Percentiles rank a stretch among this genome's conserved stretches.
Conservation (phyloP, 2,329 filamentous ascomycete genomes). For the Hypoxylon sp. region DNA sequence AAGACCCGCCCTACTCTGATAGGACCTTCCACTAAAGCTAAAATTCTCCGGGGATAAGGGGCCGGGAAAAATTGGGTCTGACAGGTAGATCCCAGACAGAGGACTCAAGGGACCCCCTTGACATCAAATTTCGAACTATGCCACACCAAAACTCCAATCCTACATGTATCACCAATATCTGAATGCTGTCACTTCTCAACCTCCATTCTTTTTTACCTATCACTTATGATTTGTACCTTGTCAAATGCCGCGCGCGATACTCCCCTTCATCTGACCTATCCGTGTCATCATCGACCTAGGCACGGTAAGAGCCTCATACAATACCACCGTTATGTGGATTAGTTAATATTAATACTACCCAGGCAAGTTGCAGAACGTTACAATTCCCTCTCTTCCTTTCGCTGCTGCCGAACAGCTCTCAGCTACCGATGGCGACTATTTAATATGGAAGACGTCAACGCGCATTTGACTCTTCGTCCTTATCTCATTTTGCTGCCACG, state of each 20-base stretch:
- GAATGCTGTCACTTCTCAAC: too few species aligned
- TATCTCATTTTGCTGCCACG: not conserved
- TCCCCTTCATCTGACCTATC: too few species aligned
- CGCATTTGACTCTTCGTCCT: slow-evolving; percentile 2
- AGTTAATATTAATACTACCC: too few species aligned
- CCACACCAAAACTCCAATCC: slow-evolving; percentile 30
- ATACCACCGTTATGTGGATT: too few species aligned
- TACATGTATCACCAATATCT: too few species aligned
- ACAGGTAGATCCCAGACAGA: slow-evolving; percentile 12
- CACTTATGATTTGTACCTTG: too few species aligned
- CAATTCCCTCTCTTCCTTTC: not conserved
- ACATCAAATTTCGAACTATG: slow-evolving; percentile 26
- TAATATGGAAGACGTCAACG: slow-evolving; percentile 6
- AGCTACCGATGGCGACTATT: not conserved
- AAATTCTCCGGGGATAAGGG: slow-evolving; percentile 20
- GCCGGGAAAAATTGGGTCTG: not conserved
- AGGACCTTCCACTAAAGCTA: slow-evolving; percentile 7
- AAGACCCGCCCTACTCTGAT: not conserved
- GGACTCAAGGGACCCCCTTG: slow-evolving; percentile 31
- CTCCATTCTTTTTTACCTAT: too few species aligned
- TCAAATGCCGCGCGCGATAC: too few species aligned
- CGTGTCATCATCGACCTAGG: too few species aligned
- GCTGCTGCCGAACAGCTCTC: not conserved
- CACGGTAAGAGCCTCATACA: too few species aligned
- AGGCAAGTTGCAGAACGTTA: too few species aligned